phyloP scores from a whole-genome alignment of 805 yeast genomes.

The Dipodascus albidus region DNA sequence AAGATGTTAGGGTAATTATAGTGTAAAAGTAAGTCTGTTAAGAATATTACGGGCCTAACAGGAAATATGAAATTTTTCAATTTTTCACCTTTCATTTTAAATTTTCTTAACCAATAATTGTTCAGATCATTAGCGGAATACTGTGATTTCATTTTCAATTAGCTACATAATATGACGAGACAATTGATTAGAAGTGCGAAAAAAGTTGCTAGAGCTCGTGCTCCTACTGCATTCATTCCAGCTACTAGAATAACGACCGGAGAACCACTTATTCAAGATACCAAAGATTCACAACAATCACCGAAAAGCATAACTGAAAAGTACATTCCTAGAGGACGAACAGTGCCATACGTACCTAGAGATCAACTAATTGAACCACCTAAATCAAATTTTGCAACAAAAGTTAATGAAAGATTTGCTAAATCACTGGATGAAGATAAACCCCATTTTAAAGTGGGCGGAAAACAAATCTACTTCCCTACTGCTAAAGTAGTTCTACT shows the following conservation, averaged over 20 bases:
- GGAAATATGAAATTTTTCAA: not conserved
- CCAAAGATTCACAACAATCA: not conserved
- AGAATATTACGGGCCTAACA: not conserved
- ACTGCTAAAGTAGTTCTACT: slow-evolving; percentile 68
- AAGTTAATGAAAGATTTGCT: not conserved
- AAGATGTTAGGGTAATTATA: not conserved
- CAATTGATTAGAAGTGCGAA: not conserved
- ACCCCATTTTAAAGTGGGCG: slow-evolving; percentile 80
- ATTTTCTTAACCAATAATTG: not conserved
- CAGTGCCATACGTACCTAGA: not conserved
- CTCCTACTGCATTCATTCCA: not conserved
- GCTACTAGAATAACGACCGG: not conserved
- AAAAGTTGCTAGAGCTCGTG: not conserved
- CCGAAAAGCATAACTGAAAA: not conserved
- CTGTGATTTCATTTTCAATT: not conserved
- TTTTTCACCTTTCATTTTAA: not conserved
- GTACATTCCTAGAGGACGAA: not conserved
- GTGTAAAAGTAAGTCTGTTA: not conserved
- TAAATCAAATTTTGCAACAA: not conserved
- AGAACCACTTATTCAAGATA: not conserved
- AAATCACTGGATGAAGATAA: slow-evolving; percentile 29
- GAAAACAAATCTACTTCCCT: slow-evolving; percentile 69
- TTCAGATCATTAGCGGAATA: too few relatives aligned
- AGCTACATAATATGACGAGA: not conserved
- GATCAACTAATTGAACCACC: not conserved